Evolutionary conservation across 225 moss, liverwort and hornwort species (phyloP), one percentile per base, ranked within the genome.

Genomic region (Antitrichia curtipendula): DNA sequence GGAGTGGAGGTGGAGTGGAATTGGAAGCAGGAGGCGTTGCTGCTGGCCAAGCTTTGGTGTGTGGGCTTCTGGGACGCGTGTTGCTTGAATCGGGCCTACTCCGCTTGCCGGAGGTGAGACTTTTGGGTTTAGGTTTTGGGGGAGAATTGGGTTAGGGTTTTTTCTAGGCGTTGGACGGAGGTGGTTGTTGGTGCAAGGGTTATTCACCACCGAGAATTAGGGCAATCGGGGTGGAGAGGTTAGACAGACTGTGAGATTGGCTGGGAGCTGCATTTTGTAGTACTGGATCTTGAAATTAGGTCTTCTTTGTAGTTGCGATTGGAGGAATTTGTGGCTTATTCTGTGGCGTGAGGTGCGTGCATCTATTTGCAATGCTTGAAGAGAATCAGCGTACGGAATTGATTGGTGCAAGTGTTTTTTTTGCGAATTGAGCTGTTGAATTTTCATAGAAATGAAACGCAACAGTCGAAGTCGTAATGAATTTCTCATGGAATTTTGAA

Each of bases 31-130:
- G 84, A 91, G 49, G 80, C 84, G n/a, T 68, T 92, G 34, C 73
- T 92, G 78, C 88, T 91, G 64, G 88, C 89, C 60, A 93, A 81
- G 90, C 93, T 95, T 57, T 95, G 91, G 92, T 89, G 80, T 36
- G 89, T 92, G 71, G 95, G 95, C 62, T 95, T 93, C 90, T 80
- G 82, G 89, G 95, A 95, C 76, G 93, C 95, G 74, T 92, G 93
- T 88, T 95, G 93, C 92, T 88, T 95, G 86, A 84, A 92, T 80
- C 91, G 95, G 53, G 93, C 95, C 58, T 91, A 91, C 76, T 82
- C 86, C 24, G 91, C 89, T 77, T 95, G 95, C 59, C 92, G 92
- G 65, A 92, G 95, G 95, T 95, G 83, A 45, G 90, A 34, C 49
- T 72, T 58, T 9, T 29, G 47, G 61, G 76, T 82, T 86, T 76